Conservation (phyloP, 164 flowering plant species). For the Berberis thunbergii region DNA sequence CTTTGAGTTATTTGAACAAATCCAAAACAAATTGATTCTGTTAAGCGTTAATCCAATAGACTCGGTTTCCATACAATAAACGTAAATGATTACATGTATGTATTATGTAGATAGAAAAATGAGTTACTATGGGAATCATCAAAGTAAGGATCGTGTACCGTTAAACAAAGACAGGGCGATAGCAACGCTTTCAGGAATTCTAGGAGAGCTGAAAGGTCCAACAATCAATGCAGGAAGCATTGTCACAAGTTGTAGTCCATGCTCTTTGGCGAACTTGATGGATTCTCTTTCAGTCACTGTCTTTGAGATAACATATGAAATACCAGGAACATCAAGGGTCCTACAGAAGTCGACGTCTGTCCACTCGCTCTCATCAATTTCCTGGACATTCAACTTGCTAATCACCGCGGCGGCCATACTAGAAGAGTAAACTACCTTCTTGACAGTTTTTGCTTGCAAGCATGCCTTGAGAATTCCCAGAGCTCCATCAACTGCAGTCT, state of each 20-base stretch:
- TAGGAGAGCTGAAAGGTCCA: constrained; percentile 35
- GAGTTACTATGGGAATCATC: neutral
- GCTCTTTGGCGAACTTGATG: constrained; percentile 27
- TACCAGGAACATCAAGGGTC: neutral
- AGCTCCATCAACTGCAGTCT: constrained; percentile 12
- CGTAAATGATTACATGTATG: neutral
- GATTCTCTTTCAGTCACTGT: constrained; percentile 31
- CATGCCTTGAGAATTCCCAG: constrained; percentile 30
- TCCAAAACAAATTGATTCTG: too few species aligned
- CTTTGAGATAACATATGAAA: constrained; percentile 31
- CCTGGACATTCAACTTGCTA: too few species aligned
- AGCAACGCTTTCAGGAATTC: neutral
- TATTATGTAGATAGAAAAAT: neutral
- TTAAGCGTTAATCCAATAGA: too few species aligned
- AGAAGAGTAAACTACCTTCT: constrained; percentile 29
- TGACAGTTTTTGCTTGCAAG: constrained; percentile 31
- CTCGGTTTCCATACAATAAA: neutral
- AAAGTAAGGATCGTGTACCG: neutral
- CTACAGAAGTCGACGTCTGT: constrained; percentile 25
- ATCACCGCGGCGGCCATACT: too few species aligned
- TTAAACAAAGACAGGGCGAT: neutral
- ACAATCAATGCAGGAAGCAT: constrained; percentile 23
- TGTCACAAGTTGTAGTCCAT: constrained; percentile 35
- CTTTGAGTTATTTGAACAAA: too few species aligned
- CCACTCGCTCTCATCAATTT: constrained; percentile 9